Base-by-base conservation (phyloP, 257 asterid species). In the Misopates orontium region DNA sequence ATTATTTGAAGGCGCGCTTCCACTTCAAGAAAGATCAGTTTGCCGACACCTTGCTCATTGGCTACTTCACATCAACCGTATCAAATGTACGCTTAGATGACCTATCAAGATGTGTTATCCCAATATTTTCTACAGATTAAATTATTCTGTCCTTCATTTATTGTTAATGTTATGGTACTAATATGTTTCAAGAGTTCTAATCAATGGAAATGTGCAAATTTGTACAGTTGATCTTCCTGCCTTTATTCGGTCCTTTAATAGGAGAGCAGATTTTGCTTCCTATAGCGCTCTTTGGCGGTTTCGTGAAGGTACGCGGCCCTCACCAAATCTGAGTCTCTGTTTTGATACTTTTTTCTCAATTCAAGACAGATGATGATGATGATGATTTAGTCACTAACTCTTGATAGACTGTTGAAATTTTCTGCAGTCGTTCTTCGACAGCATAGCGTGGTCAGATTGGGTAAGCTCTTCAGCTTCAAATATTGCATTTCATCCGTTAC, bases 361-460 rank as follows among this genome's bases (percentile, higher is more conserved):
- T 20, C 32, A n/a, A n/a, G n/a, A n/a, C 36, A 10, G 20, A 13
- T 6, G 50, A 13, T 15, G n/a, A n/a, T 47, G 10, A 16, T 9
- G 51, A 32, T 31, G 48, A 12, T 7, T 25, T 63, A 53, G 39
- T 63, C 8, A 36, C 42, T 4, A 10, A 36, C 8, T 36, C 1
- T 36, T n/a, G 11, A 36, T 36, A 36, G 10, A 36, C 2, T 63
- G 70, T 25, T 54, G n/a, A 16, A 28, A 7, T 51, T 36, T 44
- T 66, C 28, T 85, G 85, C 90, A 87, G 96, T 66, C 80, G 79
- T 28, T 87, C 5, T 68, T 87, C 50, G 62, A 80, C 85, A 83
- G 96, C 83, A 76, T 87, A 69, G 93, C 93, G 4, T 85, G 96
- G 96, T 42, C 93, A 5, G 54, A 83, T 8, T 81, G 93, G 96